A percentile compares a stretch with the other conserved stretches of the same genome.
These are phyloP conservation scores for Penicillium mononematosum DNA, from an alignment of 495 filamentous ascomycete genomes.

Conservation along the genomic window DNA sequence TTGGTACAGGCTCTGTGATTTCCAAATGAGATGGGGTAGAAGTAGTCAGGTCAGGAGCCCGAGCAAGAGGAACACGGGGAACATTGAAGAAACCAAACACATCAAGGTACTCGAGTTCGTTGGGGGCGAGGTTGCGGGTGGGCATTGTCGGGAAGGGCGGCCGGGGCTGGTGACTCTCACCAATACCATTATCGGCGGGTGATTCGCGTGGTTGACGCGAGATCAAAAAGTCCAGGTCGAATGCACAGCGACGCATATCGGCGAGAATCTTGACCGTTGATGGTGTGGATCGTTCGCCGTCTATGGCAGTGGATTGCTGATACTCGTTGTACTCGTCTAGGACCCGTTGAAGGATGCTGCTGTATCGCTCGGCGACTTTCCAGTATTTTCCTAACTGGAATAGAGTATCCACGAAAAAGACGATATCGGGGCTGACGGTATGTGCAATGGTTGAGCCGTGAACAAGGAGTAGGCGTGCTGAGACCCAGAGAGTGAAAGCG, in stretches of 20 bases:
- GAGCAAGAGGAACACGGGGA: conserved; percentile 60
- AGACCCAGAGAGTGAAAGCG: conserved; percentile 88
- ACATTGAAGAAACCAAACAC: conserved; percentile 94
- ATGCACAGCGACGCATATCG: conserved; percentile 82
- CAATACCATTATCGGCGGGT: conserved; percentile 33
- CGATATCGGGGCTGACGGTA: conserved; percentile 72
- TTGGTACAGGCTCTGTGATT: conserved; percentile 33
- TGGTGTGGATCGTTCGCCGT: conserved; percentile 70
- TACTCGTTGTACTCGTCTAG: conserved; percentile 80
- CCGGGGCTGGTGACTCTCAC: conserved; percentile 23
- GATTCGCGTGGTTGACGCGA: conserved; percentile 70
- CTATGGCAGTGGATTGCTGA: conserved; percentile 54
- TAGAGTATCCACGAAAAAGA: conserved; percentile 76
- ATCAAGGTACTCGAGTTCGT: conserved; percentile 87
- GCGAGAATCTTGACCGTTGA: conserved; percentile 81
- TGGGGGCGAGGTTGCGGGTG: conserved; percentile 64
- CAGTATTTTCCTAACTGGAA: conserved; percentile 77
- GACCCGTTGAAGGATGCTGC: conserved; percentile 74
- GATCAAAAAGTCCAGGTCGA: conserved; percentile 83
- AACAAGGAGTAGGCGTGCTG: conserved; percentile 79
- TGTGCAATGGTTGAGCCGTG: conserved; percentile 85
- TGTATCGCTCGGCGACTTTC: conserved; percentile 81
- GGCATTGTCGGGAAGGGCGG: conserved; percentile 28
- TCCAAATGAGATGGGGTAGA: conserved; percentile 21
- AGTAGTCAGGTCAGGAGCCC: conserved; percentile 28